Evolutionary conservation across 108 stramenopile species (phyloP), one percentile per base, ranked within the genome.

Genomic region (Conticribra guillardii): DNA sequence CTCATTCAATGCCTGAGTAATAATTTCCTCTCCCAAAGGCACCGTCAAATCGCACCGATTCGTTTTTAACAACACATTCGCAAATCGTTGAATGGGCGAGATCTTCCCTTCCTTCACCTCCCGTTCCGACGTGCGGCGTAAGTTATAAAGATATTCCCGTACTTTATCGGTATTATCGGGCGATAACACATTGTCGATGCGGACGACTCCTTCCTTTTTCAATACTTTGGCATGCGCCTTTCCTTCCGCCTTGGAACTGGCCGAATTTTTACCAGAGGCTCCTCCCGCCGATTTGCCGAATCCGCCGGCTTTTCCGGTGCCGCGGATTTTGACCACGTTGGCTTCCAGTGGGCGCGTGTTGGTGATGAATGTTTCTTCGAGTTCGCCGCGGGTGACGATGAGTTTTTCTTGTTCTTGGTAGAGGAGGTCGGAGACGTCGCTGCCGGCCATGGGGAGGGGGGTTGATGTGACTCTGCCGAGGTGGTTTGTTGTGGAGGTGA

Each of bases 41-140:
- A 95, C 62, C 11, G 81, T 87, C 78, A 95, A 63, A 70, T 95
- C 94, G 29, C 90, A 87, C 52, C 94, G 79, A 82, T 90, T 87
- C 9, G 71, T 52, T 67, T 82, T 87, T 54, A 95, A 61, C 48
- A 95, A 60, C 9, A 95, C 94, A 67, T 92, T 63, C n/a, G 93
- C 89, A 83, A 88, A 94, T 60, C 88, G 81, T 57, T 84, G 82
- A 9, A 80, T 60, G 16, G 80, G 62, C 33, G 62, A 60, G 3
- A 89, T 59, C 45, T 76, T 64, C 19, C 84, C 87, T 17, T 32
- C 28, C 22, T 24, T 21, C 9, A 93, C 85, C 21, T 84, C 72
- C 48, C 28, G 24, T 52, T 84, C 76, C 4, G 85, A 76, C 59
- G 51, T 21, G 19, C 58, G 14, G 29, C 88, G 61, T 16, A 88